phyloP scores from a whole-genome alignment of 805 yeast species.

The Teunomyces cretensis region DNA sequence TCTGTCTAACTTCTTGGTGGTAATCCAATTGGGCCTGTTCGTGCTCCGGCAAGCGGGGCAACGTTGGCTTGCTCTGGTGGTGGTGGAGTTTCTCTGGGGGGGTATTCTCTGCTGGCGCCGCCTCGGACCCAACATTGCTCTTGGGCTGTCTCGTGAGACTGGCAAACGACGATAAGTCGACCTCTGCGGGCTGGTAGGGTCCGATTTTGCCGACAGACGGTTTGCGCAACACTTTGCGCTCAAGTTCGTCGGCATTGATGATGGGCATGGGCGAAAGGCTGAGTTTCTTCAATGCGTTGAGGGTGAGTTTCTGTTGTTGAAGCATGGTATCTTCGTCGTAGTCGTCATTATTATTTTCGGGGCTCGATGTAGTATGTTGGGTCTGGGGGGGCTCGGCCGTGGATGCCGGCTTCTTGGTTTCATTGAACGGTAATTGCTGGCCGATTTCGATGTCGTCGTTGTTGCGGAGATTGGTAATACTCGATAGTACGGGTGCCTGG shows the following conservation, averaged over 20 bases:
- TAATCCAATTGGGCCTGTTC: conserved; percentile 8
- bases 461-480: conserved; percentile 31
- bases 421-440: conserved; percentile 39
- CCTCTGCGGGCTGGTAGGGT: conserved; percentile 48
- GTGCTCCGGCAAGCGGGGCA: conserved; percentile 3
- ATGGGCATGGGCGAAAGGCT: conserved; percentile 43
- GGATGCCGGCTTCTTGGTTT: conserved; percentile 10
- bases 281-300: conserved; percentile 43
- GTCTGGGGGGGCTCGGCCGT: not conserved
- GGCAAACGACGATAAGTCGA: conserved; percentile 43
- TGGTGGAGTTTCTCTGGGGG: not conserved
- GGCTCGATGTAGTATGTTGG: conserved; percentile 4
- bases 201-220: conserved; percentile 11
- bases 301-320: conserved; percentile 43
- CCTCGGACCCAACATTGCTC: not conserved
- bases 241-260: conserved; percentile 24
- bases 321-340: conserved; percentile 35
- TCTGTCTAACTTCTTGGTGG: conserved; percentile 5
- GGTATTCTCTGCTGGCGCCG: not conserved
- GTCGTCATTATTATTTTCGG: conserved; percentile 18
- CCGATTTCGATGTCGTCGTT: conserved; percentile 41
- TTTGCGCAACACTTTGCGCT: conserved; percentile 4
- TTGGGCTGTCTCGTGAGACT: conserved; percentile 46
- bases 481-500: conserved; percentile 46
- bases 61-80: conserved; percentile 5